Percentiles rank a stretch among this genome's conserved stretches.
Conservation (phyloP, 805 yeast species). For the Clavispora fructus region DNA sequence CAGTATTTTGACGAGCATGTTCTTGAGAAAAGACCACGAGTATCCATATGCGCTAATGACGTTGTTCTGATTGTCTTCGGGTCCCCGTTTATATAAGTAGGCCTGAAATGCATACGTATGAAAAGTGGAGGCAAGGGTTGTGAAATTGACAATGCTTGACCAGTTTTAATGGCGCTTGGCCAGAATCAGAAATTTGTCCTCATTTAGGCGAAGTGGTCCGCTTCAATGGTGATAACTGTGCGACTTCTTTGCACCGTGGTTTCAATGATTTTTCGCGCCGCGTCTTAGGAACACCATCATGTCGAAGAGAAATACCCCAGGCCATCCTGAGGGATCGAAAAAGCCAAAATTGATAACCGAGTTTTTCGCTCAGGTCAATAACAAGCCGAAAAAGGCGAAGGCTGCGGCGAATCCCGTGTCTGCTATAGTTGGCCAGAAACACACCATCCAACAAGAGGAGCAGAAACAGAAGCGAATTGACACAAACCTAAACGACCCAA, state of each 20-base stretch:
- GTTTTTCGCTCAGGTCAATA: constrained; percentile 8
- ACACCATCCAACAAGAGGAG: neutral
- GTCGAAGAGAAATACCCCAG: constrained; percentile 1
- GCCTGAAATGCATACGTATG: neutral
- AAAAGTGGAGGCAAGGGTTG: too few species aligned
- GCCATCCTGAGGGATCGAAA: neutral
- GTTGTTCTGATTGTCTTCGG: constrained; percentile 18
- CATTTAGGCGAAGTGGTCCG: too few species aligned
- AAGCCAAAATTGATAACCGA: constrained; percentile 14
- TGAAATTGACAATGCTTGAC: too few species aligned
- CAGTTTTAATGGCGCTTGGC: too few species aligned
- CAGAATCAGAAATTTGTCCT: too few species aligned
- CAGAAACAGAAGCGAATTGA: neutral
- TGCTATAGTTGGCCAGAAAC: neutral
- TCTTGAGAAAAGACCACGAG: constrained; percentile 39
- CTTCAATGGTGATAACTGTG: too few species aligned
- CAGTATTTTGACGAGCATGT: constrained; percentile 41
- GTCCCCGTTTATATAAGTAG: too few species aligned
- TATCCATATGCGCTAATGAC: constrained; percentile 41
- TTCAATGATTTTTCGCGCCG: neutral
- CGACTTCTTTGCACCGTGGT: too few species aligned
- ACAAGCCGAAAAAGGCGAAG: neutral
- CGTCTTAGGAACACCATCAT: neutral
- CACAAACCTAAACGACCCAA: too few species aligned
- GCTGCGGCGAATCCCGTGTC: neutral